Conservation (phyloP, 371 early-diverging fungal species). For the Mucor circinelloides region DNA sequence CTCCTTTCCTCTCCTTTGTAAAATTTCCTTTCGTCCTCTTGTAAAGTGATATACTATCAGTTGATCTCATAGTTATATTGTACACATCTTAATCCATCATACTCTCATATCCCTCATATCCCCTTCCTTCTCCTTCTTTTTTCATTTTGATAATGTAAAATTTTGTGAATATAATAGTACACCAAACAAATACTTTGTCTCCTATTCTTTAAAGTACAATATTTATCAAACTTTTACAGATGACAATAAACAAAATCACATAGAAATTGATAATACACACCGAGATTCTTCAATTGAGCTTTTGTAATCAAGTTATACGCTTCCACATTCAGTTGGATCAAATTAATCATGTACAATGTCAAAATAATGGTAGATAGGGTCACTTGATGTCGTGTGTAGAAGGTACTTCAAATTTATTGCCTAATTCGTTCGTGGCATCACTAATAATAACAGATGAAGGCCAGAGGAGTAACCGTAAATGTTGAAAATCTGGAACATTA, state of each 20-base stretch:
- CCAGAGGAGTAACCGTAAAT: neutral
- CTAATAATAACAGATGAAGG: neutral
- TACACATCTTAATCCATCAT: neutral
- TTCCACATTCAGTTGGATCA: neutral
- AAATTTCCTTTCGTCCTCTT: constrained; percentile 3
- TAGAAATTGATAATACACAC: neutral
- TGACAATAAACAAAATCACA: neutral
- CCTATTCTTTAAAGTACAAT: constrained; percentile 13
- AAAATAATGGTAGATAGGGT: neutral
- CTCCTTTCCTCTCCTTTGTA: neutral
- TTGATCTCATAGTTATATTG: constrained; percentile 15
- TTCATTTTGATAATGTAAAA: constrained; percentile 5
- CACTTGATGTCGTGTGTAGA: neutral
- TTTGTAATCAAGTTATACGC: neutral
- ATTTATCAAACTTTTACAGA: neutral
- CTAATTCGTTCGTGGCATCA: neutral
- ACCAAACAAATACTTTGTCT: neutral
- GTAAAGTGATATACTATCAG: constrained; percentile 13
- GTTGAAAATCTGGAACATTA: constrained; percentile 11
- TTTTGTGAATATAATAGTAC: constrained; percentile 10
- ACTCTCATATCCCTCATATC: neutral
- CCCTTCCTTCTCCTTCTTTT: neutral
- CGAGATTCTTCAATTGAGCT: too few relatives aligned
- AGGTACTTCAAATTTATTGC: neutral
- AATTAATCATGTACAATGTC: neutral